phyloP scores from a whole-genome alignment of 2,329 filamentous ascomycete genomes.

The Ceratocystis cubensis region DNA sequence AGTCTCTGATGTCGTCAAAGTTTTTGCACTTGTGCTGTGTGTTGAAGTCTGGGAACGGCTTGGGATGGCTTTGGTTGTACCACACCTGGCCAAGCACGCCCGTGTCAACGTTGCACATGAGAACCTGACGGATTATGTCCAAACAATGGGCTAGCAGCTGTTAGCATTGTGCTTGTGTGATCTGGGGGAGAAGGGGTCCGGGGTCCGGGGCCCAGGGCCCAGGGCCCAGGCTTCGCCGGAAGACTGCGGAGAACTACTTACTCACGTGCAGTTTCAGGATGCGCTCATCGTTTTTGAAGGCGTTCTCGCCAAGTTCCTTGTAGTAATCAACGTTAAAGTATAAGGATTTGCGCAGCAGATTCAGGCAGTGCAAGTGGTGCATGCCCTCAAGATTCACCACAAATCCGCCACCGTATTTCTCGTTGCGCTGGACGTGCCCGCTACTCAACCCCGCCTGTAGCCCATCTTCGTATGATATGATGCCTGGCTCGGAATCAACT shows the following conservation, averaged over 20 bases:
- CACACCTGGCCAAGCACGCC: slow-evolving; percentile 50
- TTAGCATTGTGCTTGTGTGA: background rate
- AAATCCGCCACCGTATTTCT: slow-evolving; percentile 46
- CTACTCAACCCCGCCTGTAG: slow-evolving; percentile 37
- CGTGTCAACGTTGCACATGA: slow-evolving; percentile 51
- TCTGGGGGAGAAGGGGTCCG: too few species aligned
- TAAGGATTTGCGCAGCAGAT: slow-evolving; percentile 45
- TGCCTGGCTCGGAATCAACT: slow-evolving; percentile 34
- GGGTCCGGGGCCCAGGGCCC: too few species aligned
- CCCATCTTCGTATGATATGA: slow-evolving; percentile 40
- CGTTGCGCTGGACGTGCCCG: slow-evolving; percentile 43
- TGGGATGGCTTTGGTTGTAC: slow-evolving; percentile 35
- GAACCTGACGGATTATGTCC: slow-evolving; percentile 47
- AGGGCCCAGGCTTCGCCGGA: too few species aligned
- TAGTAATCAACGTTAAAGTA: slow-evolving; percentile 51
- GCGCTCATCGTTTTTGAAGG: slow-evolving; percentile 43
- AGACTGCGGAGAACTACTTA: slow-evolving; percentile 24
- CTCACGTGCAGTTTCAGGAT: slow-evolving; percentile 46
- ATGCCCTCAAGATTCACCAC: slow-evolving; percentile 45
- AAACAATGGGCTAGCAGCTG: slow-evolving; percentile 41
- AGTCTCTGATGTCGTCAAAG: slow-evolving; percentile 40
- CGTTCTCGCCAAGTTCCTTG: slow-evolving; percentile 35
- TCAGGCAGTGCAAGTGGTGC: slow-evolving; percentile 49
- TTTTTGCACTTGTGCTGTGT: slow-evolving; percentile 47
- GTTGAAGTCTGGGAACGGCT: slow-evolving; percentile 49